phyloP scores from a whole-genome alignment of 805 yeast species.

The Candida takata region DNA sequence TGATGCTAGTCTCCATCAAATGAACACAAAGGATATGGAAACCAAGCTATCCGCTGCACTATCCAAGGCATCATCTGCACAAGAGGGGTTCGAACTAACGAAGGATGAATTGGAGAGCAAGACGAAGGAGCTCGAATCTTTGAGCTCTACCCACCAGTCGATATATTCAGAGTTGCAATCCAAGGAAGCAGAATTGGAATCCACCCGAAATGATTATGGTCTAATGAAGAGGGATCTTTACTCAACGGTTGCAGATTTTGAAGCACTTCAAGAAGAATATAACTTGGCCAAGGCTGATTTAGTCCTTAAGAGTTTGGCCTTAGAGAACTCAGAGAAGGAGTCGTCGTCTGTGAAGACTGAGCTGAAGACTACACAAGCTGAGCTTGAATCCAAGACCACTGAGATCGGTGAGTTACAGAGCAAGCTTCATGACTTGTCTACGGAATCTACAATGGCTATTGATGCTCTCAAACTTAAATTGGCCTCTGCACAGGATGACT shows the following conservation, averaged over 20 bases:
- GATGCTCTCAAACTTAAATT: constrained; percentile 2
- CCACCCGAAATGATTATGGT: neutral
- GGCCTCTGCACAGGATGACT: constrained; percentile 2
- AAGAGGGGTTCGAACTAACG: neutral
- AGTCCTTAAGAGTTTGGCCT: no score
- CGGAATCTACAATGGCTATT: constrained; percentile 1
- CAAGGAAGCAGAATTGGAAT: neutral
- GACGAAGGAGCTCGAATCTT: neutral
- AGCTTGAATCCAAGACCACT: neutral
- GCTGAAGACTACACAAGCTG: neutral
- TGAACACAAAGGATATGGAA: constrained; percentile 1
- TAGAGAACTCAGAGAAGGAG: neutral
- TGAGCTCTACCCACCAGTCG: neutral
- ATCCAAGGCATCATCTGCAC: neutral
- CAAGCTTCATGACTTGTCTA: neutral
- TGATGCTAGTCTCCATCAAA: constrained; percentile 8
- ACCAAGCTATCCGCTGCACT: constrained; percentile 1
- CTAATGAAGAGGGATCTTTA: no score
- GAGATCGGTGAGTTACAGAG: neutral
- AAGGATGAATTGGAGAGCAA: neutral
- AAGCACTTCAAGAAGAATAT: neutral
- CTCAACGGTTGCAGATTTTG: neutral
- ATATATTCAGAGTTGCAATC: neutral
- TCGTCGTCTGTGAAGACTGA: neutral
- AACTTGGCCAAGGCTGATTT: neutral